These are phyloP conservation scores for Geotrichum fermentans DNA, from an alignment of 1,139 yeast species.

Conservation along the genomic window DNA sequence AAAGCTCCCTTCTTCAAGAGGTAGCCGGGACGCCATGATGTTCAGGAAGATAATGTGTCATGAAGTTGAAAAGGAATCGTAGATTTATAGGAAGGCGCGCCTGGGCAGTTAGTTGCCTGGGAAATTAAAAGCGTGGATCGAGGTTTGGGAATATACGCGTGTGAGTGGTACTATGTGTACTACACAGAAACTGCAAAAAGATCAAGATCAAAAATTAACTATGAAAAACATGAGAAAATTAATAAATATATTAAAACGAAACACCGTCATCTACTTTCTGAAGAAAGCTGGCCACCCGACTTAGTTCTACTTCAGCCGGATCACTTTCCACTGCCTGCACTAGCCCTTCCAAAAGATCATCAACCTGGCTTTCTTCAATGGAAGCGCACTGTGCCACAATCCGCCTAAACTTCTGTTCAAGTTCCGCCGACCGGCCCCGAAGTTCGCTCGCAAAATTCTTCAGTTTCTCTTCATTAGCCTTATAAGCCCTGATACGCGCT, in stretches of 20 bases:
- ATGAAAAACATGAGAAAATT: background rate
- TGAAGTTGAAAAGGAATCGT: constrained; percentile 2
- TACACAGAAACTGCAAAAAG: no score
- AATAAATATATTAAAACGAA: constrained; percentile 1
- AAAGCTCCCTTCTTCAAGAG: constrained; percentile 8
- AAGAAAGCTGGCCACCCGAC: constrained; percentile 47
- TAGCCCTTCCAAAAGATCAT: constrained; percentile 74
- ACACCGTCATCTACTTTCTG: constrained; percentile 37
- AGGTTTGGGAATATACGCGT: no score
- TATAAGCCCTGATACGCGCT: constrained; percentile 79
- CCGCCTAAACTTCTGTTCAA: constrained; percentile 80
- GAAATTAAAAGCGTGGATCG: constrained; percentile 5
- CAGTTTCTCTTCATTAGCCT: constrained; percentile 54
- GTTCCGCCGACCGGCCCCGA: constrained; percentile 51
- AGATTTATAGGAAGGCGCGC: background rate
- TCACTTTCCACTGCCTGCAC: constrained; percentile 88
- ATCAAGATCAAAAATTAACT: background rate
- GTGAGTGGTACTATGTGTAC: no score
- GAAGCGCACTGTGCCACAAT: constrained; percentile 91
- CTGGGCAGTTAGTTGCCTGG: background rate
- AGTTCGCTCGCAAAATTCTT: constrained; percentile 47
- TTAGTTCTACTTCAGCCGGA: constrained; percentile 61
- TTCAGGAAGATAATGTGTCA: background rate
- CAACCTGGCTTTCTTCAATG: constrained; percentile 73
- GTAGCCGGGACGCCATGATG: constrained; percentile 4